phyloP scores from a whole-genome alignment of 306 rosid species.

The Glycine tomentella region DNA sequence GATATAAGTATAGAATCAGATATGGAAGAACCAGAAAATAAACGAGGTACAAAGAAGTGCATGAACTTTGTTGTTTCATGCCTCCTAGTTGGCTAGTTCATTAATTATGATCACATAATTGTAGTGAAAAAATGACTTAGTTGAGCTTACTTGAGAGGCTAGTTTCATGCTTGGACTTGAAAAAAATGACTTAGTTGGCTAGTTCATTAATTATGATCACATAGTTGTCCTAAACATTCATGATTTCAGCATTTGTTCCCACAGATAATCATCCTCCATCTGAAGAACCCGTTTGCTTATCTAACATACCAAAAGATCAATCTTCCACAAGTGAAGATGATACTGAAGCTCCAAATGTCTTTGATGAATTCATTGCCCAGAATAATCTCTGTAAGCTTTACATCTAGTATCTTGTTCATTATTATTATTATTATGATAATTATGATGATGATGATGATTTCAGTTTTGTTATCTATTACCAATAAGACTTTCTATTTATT shows the following conservation, averaged over 20 bases:
- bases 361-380: slow-evolving; percentile 54
- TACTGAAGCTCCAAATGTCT: slow-evolving; percentile 49
- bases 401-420: slow-evolving; percentile 2
- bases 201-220: too few relatives aligned
- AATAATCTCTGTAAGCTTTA: slow-evolving; percentile 55
- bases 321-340: slow-evolving; percentile 55
- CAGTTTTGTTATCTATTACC: background rate
- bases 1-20: slow-evolving; percentile 46
- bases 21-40: slow-evolving; percentile 45
- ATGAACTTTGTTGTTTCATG: slow-evolving; percentile 28
- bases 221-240: slow-evolving; percentile 1
- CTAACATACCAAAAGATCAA: slow-evolving; percentile 50
- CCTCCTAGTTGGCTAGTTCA: slow-evolving; percentile 10
- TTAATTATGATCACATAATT: slow-evolving; percentile 29
- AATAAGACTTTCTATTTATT: background rate
- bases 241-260: slow-evolving; percentile 23
- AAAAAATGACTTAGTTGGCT: too few relatives aligned
- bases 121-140: slow-evolving; percentile 6
- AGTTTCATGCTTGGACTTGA: too few relatives aligned
- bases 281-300: slow-evolving; percentile 44
- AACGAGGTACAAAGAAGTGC: slow-evolving; percentile 60
- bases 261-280: slow-evolving; percentile 44
- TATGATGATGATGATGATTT: background rate
- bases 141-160: background rate
- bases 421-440: background rate